A percentile compares a stretch with the other conserved stretches of the same genome.
phyloP scores from a whole-genome alignment of 129 eudicot species.

The Heracleum sosnowskyi region DNA sequence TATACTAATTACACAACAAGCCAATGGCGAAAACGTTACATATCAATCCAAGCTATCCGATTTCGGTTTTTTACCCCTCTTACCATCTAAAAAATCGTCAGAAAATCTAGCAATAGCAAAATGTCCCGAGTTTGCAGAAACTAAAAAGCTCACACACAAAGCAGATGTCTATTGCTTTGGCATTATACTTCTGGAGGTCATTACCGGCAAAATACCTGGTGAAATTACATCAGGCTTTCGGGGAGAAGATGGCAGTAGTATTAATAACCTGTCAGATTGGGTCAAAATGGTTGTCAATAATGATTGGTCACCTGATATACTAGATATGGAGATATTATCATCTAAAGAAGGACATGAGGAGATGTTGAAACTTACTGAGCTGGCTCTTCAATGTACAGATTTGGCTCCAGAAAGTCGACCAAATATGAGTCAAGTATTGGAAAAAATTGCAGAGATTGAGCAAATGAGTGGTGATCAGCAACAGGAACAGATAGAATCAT shows the following conservation, averaged over 20 bases:
- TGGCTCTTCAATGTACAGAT: slow-evolving; percentile 63
- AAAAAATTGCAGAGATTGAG: slow-evolving; percentile 41
- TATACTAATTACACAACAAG: slow-evolving; percentile 27
- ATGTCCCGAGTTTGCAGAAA: slow-evolving; percentile 44
- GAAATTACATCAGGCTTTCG: slow-evolving; percentile 3
- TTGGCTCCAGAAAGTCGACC: slow-evolving; percentile 50
- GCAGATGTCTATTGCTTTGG: slow-evolving; percentile 72
- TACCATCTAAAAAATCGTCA: slow-evolving; percentile 26
- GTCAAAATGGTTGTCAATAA: slow-evolving; percentile 34
- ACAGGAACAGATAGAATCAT: not conserved
- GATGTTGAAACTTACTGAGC: slow-evolving; percentile 61
- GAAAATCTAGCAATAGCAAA: slow-evolving; percentile 29
- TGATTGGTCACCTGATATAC: slow-evolving; percentile 70
- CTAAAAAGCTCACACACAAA: slow-evolving; percentile 37
- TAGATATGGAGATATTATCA: slow-evolving; percentile 64
- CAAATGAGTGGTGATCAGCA: slow-evolving; percentile 2
- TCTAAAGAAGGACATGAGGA: slow-evolving; percentile 61
- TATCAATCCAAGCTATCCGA: slow-evolving; percentile 50
- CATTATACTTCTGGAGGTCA: slow-evolving; percentile 45
- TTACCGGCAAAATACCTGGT: slow-evolving; percentile 53
- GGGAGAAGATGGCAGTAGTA: not conserved
- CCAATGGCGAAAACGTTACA: slow-evolving; percentile 2
- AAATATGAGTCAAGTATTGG: slow-evolving; percentile 37
- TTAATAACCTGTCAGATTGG: slow-evolving; percentile 52
- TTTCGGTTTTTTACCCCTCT: slow-evolving; percentile 50